A percentile compares a stretch with the other conserved stretches of the same genome.
Conservation (phyloP, 306 rosid genomes). For the Cyclanthera cordifolia region DNA sequence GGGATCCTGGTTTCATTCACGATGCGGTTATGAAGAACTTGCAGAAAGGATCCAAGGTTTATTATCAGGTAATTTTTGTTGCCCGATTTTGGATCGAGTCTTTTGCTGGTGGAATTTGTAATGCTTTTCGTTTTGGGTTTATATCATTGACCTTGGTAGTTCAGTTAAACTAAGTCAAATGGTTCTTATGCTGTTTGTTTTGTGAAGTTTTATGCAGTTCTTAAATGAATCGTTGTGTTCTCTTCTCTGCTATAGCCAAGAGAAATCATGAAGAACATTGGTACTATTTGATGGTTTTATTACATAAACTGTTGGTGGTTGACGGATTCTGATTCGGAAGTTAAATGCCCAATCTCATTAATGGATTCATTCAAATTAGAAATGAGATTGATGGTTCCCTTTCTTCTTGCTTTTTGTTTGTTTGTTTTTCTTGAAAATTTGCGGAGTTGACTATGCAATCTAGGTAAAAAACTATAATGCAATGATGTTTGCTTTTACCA, state of each 20-base stretch:
- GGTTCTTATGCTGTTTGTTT: not conserved
- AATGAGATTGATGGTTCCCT: not conserved
- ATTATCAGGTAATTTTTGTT: slow-evolving; percentile 45
- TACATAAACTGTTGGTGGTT: not conserved
- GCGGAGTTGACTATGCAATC: not conserved
- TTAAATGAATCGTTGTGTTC: not conserved
- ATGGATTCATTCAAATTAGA: not conserved
- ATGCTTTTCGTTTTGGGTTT: not conserved
- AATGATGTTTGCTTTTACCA: slow-evolving; percentile 11
- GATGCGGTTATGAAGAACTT: slow-evolving; percentile 52
- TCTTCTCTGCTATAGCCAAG: not conserved
- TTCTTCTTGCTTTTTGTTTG: not conserved
- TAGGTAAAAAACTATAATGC: not conserved
- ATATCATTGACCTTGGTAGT: not conserved
- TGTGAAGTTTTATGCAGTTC: too few species aligned
- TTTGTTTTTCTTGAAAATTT: too few species aligned
- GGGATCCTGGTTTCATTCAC: slow-evolving; percentile 83
- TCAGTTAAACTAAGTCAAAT: not conserved
- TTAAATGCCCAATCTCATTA: not conserved
- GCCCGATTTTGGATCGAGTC: not conserved
- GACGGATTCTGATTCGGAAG: not conserved
- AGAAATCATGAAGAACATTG: not conserved
- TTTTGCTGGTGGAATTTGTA: not conserved
- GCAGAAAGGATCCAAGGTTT: slow-evolving; percentile 47
- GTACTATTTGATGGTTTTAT: not conserved